Evolutionary conservation across 2,329 filamentous ascomycete species (phyloP), one percentile per base, ranked within the genome.

Genomic region (Knufia petricola): DNA sequence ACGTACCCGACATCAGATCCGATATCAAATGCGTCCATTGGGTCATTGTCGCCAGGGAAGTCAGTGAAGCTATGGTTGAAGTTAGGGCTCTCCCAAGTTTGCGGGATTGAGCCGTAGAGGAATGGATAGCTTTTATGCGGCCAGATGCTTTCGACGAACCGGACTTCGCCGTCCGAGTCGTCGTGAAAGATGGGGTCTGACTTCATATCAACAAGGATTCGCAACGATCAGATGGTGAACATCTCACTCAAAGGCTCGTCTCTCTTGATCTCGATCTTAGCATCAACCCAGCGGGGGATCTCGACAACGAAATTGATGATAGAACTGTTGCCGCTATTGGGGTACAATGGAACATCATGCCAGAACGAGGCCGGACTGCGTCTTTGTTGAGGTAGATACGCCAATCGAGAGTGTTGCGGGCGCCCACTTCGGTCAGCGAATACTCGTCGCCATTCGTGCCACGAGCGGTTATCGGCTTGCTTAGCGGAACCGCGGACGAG

Each of bases 61-160:
- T 94, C 90, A 73, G 87, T 94, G 78, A 94, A 85, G 53, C 86
- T 86, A 78, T 94, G 87, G 62, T 85, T 72, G 62, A 79, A 70
- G 67, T 89, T 89, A 69, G 87, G 88, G 73, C 94, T 87, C 72
- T 94, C 87, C 87, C 87, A 94, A 59, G 87, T 94, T 86, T 94
- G 39, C 39, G 39, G 39, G 39, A 42, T 42, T 8, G 39, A 42
- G 39, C 39, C 39, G 21, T 42, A 42, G 15, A 42, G 17, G 39
- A 42, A 42, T 8, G 39, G 39, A 24, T 42, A 42, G 13, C 17
- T 42, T n/a, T 42, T 19, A 23, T 42, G 39, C 15, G 39, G 39
- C 39, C 39, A 42, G 39, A 42, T 23, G 17, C 17, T 20, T 23
- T 42, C 8, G 6, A 42, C 39, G 39, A 42, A 42, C 7, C 39